Percentiles rank a stretch among this genome's conserved stretches.
phyloP scores from a whole-genome alignment of 208 protist species.

The Strigomonas galati region DNA sequence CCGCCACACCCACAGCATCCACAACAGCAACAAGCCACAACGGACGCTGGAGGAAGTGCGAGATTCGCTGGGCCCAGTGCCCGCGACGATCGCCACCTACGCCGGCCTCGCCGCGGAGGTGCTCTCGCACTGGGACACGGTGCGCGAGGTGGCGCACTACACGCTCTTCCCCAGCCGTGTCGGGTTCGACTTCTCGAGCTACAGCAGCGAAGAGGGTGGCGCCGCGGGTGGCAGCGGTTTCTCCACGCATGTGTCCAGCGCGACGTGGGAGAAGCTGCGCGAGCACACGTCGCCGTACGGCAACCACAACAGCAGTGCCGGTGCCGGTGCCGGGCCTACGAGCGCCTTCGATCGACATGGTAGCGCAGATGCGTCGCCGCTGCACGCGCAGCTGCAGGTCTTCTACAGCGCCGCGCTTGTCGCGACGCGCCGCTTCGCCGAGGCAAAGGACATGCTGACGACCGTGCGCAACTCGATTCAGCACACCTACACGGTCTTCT shows the following conservation, averaged over 20 bases:
- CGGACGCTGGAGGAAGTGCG: neutral
- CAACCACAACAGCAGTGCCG: too few species aligned
- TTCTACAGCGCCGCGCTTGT: constrained; percentile 54
- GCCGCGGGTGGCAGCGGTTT: neutral
- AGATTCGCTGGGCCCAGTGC: neutral
- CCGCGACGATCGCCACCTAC: constrained; percentile 43
- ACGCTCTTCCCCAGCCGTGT: constrained; percentile 34
- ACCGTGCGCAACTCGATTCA: constrained; percentile 44
- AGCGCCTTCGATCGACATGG: too few species aligned
- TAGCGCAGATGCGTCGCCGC: neutral
- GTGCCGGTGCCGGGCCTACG: too few species aligned
- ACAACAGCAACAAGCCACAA: neutral
- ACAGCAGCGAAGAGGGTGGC: neutral
- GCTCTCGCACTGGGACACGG: constrained; percentile 74
- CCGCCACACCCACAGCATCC: neutral
- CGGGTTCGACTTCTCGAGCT: neutral
- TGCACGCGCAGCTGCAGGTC: constrained; percentile 52
- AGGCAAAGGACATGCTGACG: constrained; percentile 49
- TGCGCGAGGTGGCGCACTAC: constrained; percentile 43
- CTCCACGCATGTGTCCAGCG: neutral
- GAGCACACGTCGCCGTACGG: neutral
- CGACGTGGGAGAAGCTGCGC: neutral
- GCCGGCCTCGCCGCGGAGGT: constrained; percentile 61
- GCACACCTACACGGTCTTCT: constrained; percentile 68
- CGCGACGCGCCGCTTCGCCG: constrained; percentile 47